Evolutionary conservation across 1,284 basidiomycete genomes (phyloP).

Genomic region (Ustilago loliicola): DNA sequence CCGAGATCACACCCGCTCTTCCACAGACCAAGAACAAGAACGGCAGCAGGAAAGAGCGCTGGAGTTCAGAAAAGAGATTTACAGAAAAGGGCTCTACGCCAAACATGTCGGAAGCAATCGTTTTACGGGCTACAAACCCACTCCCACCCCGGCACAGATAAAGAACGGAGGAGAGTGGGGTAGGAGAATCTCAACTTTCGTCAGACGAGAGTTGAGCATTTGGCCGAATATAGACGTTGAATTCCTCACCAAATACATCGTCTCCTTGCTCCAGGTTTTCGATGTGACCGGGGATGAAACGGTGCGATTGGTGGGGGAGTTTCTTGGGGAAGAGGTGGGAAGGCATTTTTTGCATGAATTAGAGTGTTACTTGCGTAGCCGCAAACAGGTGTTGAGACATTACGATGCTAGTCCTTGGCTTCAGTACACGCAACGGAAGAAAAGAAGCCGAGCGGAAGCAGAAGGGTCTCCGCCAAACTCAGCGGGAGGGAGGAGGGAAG

Average conservation of each 20-base stretch:
- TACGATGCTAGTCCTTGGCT: constrained; percentile 38
- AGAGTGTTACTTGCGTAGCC: constrained; percentile 55
- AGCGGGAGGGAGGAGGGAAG: not conserved
- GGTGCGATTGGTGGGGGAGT: constrained; percentile 64
- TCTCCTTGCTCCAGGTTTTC: constrained; percentile 61
- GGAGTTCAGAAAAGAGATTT: constrained; percentile 59
- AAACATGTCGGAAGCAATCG: constrained; percentile 68
- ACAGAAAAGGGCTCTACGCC: constrained; percentile 58
- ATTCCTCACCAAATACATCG: constrained; percentile 66
- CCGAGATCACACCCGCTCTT: not conserved
- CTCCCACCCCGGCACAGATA: constrained; percentile 47
- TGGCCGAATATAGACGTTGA: constrained; percentile 66
- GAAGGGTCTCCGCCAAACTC: no score
- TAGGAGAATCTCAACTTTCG: constrained; percentile 49
- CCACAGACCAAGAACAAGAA: not conserved
- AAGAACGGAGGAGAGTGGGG: not conserved
- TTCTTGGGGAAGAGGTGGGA: constrained; percentile 55
- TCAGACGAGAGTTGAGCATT: constrained; percentile 65
- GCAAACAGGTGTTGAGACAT: constrained; percentile 39
- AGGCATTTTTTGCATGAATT: constrained; percentile 66
- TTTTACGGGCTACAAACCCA: constrained; percentile 61
- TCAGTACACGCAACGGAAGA: constrained; percentile 16
- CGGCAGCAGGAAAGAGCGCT: constrained; percentile 32
- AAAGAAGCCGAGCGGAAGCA: not conserved
- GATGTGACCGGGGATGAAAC: constrained; percentile 58